A percentile compares a stretch with the other conserved stretches of the same genome.
Conservation (phyloP, 306 rosid genomes). For the Purshia tridentata region DNA sequence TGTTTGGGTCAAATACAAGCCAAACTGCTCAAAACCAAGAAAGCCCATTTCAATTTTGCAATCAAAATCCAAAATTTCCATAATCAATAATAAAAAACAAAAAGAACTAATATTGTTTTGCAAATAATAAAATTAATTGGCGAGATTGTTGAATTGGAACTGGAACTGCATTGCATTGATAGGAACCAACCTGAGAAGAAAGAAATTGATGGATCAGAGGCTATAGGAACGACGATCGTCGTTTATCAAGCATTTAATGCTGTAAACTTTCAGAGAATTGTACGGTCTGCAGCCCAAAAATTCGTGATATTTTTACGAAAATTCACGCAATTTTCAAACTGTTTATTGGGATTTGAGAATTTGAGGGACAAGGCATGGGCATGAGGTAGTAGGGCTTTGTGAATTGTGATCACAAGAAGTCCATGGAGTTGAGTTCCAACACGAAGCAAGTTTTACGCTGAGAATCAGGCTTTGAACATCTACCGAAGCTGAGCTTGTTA, state of each 20-base stretch:
- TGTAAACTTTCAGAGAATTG: too few species aligned
- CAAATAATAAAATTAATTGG: slow-evolving; percentile 1
- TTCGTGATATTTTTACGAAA: not conserved
- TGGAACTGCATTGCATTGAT: slow-evolving; percentile 29
- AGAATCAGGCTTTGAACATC: slow-evolving; percentile 21
- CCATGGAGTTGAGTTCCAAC: slow-evolving; percentile 10
- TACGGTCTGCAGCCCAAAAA: too few species aligned
- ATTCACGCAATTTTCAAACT: not conserved
- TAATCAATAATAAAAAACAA: not conserved
- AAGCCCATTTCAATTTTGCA: slow-evolving; percentile 20
- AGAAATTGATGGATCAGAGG: slow-evolving; percentile 53
- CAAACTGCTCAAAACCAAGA: slow-evolving; percentile 32
- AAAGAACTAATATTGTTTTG: not conserved
- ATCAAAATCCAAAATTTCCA: slow-evolving; percentile 14
- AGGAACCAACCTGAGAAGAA: slow-evolving; percentile 44
- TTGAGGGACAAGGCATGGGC: not conserved
- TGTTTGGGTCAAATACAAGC: slow-evolving; percentile 25
- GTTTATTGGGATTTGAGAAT: not conserved
- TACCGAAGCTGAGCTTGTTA: slow-evolving; percentile 36
- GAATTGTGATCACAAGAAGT: slow-evolving; percentile 17
- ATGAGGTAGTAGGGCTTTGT: not conserved
- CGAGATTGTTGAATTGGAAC: slow-evolving; percentile 15
- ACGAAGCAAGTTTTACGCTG: slow-evolving; percentile 9
- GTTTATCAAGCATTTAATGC: slow-evolving; percentile 19
- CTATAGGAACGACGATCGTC: slow-evolving; percentile 48